Conservation (phyloP, 305 asterid species). For the Rubia occidens region DNA sequence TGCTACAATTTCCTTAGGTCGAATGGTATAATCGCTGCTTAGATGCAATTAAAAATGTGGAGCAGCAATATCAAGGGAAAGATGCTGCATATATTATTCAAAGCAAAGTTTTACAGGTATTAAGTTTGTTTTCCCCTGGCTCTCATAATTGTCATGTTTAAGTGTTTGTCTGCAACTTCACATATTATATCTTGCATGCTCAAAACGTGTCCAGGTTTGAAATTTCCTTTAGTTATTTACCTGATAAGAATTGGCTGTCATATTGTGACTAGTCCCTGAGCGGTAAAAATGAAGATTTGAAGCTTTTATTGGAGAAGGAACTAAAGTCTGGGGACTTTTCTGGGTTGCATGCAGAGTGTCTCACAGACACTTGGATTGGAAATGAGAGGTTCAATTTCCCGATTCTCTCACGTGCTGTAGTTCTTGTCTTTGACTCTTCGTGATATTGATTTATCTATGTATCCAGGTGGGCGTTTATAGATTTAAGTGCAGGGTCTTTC, state of each 20-base stretch:
- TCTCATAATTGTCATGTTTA: neutral
- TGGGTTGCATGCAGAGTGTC: constrained; percentile 83
- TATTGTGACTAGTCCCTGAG: constrained; percentile 47
- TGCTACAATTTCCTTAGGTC: constrained; percentile 37
- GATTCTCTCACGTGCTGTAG: neutral
- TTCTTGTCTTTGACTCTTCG: neutral
- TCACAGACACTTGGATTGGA: constrained; percentile 91
- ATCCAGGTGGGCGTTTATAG: constrained; percentile 94
- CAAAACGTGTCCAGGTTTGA: neutral
- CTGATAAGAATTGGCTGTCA: constrained; percentile 13
- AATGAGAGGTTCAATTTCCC: constrained; percentile 44
- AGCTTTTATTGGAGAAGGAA: constrained; percentile 53
- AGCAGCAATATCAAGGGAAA: constrained; percentile 64
- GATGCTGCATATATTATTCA: constrained; percentile 61
- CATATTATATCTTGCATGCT: neutral
- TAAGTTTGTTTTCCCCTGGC: constrained; percentile 1
- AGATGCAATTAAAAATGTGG: constrained; percentile 64
- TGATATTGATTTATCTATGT: constrained; percentile 24
- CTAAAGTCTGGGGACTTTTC: constrained; percentile 71
- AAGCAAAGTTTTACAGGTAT: constrained; percentile 90
- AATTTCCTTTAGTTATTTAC: neutral
- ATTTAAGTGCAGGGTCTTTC: constrained; percentile 94
- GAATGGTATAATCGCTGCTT: constrained; percentile 68
- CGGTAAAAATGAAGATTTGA: constrained; percentile 64
- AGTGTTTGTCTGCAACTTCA: neutral